Evolutionary conservation across 2,329 filamentous ascomycete genomes (phyloP).

Genomic region (Rutstroemia sydowiana): DNA sequence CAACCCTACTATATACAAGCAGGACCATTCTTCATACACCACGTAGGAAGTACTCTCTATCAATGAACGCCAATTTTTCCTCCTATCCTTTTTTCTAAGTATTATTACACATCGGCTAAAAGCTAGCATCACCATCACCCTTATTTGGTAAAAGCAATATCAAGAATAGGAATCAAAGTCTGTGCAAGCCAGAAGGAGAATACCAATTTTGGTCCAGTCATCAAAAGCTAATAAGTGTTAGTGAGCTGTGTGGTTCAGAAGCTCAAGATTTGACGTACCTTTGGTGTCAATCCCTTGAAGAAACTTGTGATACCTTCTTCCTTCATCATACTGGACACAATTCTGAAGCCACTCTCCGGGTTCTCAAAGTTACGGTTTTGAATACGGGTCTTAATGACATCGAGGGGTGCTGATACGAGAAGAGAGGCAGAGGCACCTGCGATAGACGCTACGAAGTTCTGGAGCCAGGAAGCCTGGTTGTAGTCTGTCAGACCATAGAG

Average conservation of each 20-base stretch:
- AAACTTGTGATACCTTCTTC: conserved; percentile 81
- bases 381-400: conserved; percentile 97
- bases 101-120: conserved; percentile 8
- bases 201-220: conserved; percentile 98
- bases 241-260: neutral
- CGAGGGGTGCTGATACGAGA: conserved; percentile 88
- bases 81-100: conserved; percentile 10
- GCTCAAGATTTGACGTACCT: conserved; percentile 43
- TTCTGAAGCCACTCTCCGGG: conserved; percentile 87
- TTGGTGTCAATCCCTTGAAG: conserved; percentile 96
- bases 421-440: conserved; percentile 93
- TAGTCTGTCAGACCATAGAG: conserved; percentile 85
- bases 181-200: conserved; percentile 99
- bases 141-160: conserved; percentile 38
- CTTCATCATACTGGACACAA: conserved; percentile 86
- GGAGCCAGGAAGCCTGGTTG: conserved; percentile 87
- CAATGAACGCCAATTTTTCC: conserved; percentile 8
- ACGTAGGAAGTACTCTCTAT: conserved; percentile 8
- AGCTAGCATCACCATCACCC: neutral
- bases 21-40: conserved; percentile 9
- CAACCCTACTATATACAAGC: conserved; percentile 14
- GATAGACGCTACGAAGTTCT: conserved; percentile 97
- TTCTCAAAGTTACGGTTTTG: conserved; percentile 99
- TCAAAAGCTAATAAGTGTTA: conserved; percentile 59
- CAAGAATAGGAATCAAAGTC: conserved; percentile 92